These are phyloP conservation scores for Auricularia sp. DNA, from an alignment of 768 basidiomycete species.

Conservation along the genomic window DNA sequence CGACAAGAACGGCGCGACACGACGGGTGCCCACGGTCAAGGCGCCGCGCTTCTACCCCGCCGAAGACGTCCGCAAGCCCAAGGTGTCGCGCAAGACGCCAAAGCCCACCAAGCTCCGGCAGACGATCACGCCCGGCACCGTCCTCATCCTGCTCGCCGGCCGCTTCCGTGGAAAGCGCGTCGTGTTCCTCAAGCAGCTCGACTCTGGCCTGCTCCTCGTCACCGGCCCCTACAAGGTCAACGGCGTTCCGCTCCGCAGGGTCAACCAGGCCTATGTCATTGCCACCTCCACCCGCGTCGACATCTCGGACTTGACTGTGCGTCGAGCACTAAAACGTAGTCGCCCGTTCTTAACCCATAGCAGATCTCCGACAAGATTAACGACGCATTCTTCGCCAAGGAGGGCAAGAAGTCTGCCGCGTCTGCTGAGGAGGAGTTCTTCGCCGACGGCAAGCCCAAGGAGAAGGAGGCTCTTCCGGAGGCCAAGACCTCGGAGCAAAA, in stretches of 20 bases:
- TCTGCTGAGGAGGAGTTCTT: constrained; percentile 98
- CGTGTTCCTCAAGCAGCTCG: constrained; percentile 94
- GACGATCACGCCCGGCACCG: constrained; percentile 86
- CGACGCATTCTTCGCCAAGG: constrained; percentile 90
- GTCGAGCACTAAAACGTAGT: constrained; percentile 10
- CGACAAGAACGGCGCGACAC: constrained; percentile 82
- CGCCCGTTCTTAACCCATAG: neutral
- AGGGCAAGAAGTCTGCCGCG: constrained; percentile 50
- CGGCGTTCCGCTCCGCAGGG: constrained; percentile 94
- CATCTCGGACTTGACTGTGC: constrained; percentile 61
- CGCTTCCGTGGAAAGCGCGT: constrained; percentile 98
- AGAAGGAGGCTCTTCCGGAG: constrained; percentile 77
- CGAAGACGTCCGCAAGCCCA: constrained; percentile 85
- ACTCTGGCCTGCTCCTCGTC: constrained; percentile 85
- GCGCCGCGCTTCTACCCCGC: constrained; percentile 90
- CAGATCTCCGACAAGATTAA: constrained; percentile 85
- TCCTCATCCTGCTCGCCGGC: constrained; percentile 94
- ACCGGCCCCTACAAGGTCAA: constrained; percentile 98
- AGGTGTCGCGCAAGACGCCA: constrained; percentile 82
- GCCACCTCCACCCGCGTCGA: constrained; percentile 94
- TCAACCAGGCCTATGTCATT: constrained; percentile 98
- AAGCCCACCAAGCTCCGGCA: constrained; percentile 72
- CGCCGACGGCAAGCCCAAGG: constrained; percentile 83
- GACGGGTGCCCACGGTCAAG: constrained; percentile 76
- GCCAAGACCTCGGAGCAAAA: constrained; percentile 89